Conservation (phyloP, 2,329 filamentous ascomycete genomes). For the Neonectria punicea region DNA sequence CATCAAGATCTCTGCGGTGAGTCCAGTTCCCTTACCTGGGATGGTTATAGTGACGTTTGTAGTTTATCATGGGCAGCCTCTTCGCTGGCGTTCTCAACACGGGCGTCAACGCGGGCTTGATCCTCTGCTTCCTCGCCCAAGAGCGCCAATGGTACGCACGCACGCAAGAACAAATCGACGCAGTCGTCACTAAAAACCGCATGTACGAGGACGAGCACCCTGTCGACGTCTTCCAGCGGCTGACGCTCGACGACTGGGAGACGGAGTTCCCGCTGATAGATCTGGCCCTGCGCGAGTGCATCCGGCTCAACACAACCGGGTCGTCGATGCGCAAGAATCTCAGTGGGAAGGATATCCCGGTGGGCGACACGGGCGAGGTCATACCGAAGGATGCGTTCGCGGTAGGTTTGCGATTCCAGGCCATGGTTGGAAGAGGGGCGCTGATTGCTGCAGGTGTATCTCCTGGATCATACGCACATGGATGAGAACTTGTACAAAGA, state of each 20-base stretch:
- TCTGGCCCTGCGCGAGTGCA: slow-evolving; percentile 62
- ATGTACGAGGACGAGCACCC: slow-evolving; percentile 42
- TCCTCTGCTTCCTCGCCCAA: slow-evolving; percentile 61
- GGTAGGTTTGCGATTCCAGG: slow-evolving; percentile 30
- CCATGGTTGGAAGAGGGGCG: background rate
- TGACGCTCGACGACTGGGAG: slow-evolving; percentile 66
- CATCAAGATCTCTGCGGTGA: slow-evolving; percentile 54
- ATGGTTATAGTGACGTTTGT: background rate
- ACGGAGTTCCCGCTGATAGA: slow-evolving; percentile 63
- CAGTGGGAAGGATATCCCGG: slow-evolving; percentile 55
- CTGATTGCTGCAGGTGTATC: slow-evolving; percentile 48
- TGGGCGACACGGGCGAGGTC: slow-evolving; percentile 57
- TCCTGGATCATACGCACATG: slow-evolving; percentile 59
- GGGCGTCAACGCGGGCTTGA: slow-evolving; percentile 64
- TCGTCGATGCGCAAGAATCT: slow-evolving; percentile 63
- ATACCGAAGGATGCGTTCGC: slow-evolving; percentile 61
- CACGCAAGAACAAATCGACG: slow-evolving; percentile 59
- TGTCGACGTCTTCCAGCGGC: slow-evolving; percentile 51
- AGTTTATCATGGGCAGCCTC: slow-evolving; percentile 64
- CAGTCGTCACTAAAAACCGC: slow-evolving; percentile 55
- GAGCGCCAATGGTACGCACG: slow-evolving; percentile 58
- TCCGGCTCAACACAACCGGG: slow-evolving; percentile 61
- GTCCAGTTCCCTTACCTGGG: slow-evolving; percentile 13
- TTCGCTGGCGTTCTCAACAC: slow-evolving; percentile 69
- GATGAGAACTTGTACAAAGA: slow-evolving; percentile 60